Percentiles rank a stretch among this genome's conserved stretches.
Conservation (phyloP, 805 yeast genomes). For the Cyberlindnera maclurae region DNA sequence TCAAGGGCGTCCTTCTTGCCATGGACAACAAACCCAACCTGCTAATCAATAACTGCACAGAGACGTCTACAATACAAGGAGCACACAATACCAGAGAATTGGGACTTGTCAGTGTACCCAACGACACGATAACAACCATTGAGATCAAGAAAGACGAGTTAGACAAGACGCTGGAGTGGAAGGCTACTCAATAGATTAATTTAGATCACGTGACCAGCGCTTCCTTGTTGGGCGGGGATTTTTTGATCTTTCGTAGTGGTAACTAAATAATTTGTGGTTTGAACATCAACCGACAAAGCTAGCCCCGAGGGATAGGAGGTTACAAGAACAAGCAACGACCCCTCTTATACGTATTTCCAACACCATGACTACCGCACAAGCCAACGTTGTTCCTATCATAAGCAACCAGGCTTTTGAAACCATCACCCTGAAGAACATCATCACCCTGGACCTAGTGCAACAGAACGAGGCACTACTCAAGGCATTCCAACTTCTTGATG, state of each 20-base stretch:
- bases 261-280: too few relatives aligned
- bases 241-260: too few relatives aligned
- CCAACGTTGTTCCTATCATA: slow-evolving; percentile 15
- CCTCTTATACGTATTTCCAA: too few relatives aligned
- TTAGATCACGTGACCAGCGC: too few relatives aligned
- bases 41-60: slow-evolving; percentile 17
- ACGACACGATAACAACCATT: slow-evolving; percentile 8
- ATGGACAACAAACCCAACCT: slow-evolving; percentile 23
- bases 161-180: slow-evolving; percentile 14
- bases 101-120: slow-evolving; percentile 23
- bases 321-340: too few relatives aligned
- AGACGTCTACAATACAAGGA: slow-evolving; percentile 3
- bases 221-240: too few relatives aligned
- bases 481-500: slow-evolving; percentile 18
- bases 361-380: slow-evolving; percentile 18
- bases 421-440: slow-evolving; percentile 22
- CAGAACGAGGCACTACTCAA: slow-evolving; percentile 18
- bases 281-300: too few relatives aligned
- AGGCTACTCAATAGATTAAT: background rate
- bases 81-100: slow-evolving; percentile 6
- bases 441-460: slow-evolving; percentile 21
- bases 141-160: slow-evolving; percentile 14
- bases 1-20: slow-evolving; percentile 19
- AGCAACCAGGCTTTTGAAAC: slow-evolving; percentile 14
- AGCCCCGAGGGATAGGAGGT: too few relatives aligned